Evolutionary conservation across 768 basidiomycete genomes (phyloP), one percentile per base, ranked within the genome.

Genomic region (Mycena sanguinolenta): DNA sequence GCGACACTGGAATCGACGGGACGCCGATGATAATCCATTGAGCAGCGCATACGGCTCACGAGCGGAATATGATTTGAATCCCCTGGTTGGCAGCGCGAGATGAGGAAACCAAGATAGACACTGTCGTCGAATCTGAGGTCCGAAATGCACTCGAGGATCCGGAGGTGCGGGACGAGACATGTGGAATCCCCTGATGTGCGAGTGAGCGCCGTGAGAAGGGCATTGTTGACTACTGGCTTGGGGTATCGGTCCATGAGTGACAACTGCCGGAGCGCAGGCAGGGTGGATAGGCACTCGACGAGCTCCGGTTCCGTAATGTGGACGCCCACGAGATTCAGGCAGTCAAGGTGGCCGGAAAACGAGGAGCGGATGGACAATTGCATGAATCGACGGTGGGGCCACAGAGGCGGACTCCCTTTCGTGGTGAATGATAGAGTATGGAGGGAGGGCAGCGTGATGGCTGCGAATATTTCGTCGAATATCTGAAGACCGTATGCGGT

Each of bases 111-210:
- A 9, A 55, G 27, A 21, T 39, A 54, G 4, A 30, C 19, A 2
- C 21, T 17, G 52, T 63, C 53, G 52, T 53, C 36, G 63, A 63
- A 63, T n/a, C 32, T 16, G 36, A 54, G 53, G 10, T 21, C 14
- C 1, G 52, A 39, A 8, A n/a, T n/a, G n/a, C n/a, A n/a, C n/a
- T n/a, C n/a, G n/a, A n/a, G n/a, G n/a, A n/a, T n/a, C n/a, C n/a
- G 52, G 6, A 63, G 52, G 50, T n/a, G 38, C 4, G 60, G 49
- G 4, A 38, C 60, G 34, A 50, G 32, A 27, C 21, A 34, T 32
- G 5, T 5, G 2, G 53, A 3, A 19, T 44, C 17, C 0, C 21
- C 25, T 4, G 52, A n/a, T 27, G 21, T 49, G 3, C 19, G 28
- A 6, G 50, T 55, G 52, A 63, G 63, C 7, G 32, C 36, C 17